Evolutionary conservation across 2,329 filamentous ascomycete species (phyloP).

Genomic region (Xylaria sp.): DNA sequence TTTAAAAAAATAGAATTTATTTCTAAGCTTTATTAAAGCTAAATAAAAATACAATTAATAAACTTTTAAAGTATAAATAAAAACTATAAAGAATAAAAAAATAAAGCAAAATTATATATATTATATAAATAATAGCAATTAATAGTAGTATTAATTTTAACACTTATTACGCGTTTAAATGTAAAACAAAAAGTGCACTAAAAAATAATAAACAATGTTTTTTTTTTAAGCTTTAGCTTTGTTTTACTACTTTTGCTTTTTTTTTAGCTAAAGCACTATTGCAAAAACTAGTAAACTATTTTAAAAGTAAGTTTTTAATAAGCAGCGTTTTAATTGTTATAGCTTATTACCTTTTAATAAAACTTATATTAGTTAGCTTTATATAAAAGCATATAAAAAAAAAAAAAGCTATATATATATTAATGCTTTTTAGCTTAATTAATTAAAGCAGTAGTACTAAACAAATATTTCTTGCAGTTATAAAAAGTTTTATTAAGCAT

Average conservation of each 20-base stretch:
- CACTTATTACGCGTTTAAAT: not conserved
- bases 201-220: not conserved
- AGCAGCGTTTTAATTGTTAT: not conserved
- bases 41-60: not conserved
- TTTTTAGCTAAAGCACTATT: not conserved
- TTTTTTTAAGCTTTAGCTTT: no score
- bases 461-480: no score
- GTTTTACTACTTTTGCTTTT: not conserved
- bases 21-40: not conserved
- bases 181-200: not conserved
- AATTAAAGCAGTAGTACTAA: no score
- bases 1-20: not conserved
- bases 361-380: no score
- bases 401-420: no score
- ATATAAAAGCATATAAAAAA: no score
- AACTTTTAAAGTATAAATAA: not conserved
- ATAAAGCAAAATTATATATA: not conserved
- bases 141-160: not conserved
- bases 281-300: not conserved
- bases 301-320: not conserved
- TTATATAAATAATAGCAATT: not conserved
- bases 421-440: no score
- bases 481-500: no score
- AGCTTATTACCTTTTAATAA: no score
- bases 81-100: not conserved